Base-by-base conservation (phyloP, 2,329 filamentous ascomycete genomes). In the Alternaria sp. region DNA sequence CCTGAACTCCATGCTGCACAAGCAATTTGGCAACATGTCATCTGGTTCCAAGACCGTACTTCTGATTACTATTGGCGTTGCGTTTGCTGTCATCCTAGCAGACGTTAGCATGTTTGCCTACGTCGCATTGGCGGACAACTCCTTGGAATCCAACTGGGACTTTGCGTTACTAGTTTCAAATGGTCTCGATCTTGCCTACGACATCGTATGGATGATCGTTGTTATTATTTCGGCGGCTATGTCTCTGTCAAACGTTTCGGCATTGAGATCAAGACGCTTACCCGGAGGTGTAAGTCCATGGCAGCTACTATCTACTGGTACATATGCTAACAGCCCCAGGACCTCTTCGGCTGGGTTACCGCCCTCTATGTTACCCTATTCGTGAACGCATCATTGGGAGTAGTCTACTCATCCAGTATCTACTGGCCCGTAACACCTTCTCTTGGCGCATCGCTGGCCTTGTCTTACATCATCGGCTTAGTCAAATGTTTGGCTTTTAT, bases 1-100 rank as follows among this genome's bases (percentile, higher is more conserved):
- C 9, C 58, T 79, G 54, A 78, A 78, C 67, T 63, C 25, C 11
- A 55, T 70, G 60, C 70, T 79, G 2, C 68, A 67, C 41, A 37
- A 69, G 44, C 69, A 64, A 33, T 63, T 74, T 15, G 65, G 66
- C 5, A 33, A 11, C 8, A 21, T 30, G 20, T 51, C 49, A 18
- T 62, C 67, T 46, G 53, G 41, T 4, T 49, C 71, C 45, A 74
- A 69, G 12, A 41, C 66, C 9, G 20, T 71, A 7, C 61, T 53
- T 10, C 37, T 68, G 5, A 55, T 55, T 20, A 53, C 72, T 11
- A 21, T 73, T 8, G 65, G 64, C 12, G 8, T 78, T 30, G 68
- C 78, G 59, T 69, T 68, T 10, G 21, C 55, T 11, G 50, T 78
- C 8, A 70, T 69, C 4, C 56, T 55, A 15, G 66, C 23, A 2